Percentiles rank a stretch among this genome's conserved stretches.
Conservation (phyloP, 2,329 filamentous ascomycete genomes). For the Fusarium subglutinans region DNA sequence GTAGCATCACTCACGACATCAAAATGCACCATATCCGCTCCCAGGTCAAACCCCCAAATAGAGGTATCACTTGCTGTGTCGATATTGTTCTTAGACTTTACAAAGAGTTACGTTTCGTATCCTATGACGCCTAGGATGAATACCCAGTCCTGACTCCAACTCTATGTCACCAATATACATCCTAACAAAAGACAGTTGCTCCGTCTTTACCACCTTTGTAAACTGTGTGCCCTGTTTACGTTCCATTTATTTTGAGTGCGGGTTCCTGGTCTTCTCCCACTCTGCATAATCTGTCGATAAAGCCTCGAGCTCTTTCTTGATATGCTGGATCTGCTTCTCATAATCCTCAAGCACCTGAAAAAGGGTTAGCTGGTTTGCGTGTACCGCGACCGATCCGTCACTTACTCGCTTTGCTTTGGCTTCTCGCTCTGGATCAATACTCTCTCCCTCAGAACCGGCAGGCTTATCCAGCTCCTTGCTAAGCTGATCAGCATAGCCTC, state of each 20-base stretch:
- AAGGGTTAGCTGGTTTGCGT: slow-evolving; percentile 17
- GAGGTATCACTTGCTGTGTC: slow-evolving; percentile 11
- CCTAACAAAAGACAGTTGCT: slow-evolving; percentile 22
- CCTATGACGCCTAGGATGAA: slow-evolving; percentile 37
- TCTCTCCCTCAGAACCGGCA: slow-evolving; percentile 63
- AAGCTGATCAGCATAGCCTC: slow-evolving; percentile 76
- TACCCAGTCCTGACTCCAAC: slow-evolving; percentile 36
- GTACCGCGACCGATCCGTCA: neutral
- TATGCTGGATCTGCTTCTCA: slow-evolving; percentile 79
- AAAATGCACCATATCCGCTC: slow-evolving; percentile 1
- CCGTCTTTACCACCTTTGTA: neutral
- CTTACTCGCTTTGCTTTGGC: slow-evolving; percentile 78
- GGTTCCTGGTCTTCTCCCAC: slow-evolving; percentile 63
- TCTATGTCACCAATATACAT: slow-evolving; percentile 34
- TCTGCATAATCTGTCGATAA: slow-evolving; percentile 66
- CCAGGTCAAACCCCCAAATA: neutral
- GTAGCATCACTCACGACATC: slow-evolving; percentile 21
- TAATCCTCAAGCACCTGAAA: slow-evolving; percentile 80
- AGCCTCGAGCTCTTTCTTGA: slow-evolving; percentile 76
- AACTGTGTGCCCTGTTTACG: slow-evolving; percentile 1
- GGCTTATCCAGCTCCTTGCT: slow-evolving; percentile 78
- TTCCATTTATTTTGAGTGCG: slow-evolving; percentile 47
- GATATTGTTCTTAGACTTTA: slow-evolving; percentile 21
- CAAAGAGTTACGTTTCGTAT: slow-evolving; percentile 26
- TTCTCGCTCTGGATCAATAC: slow-evolving; percentile 75